Conservation (phyloP, 2,329 filamentous ascomycete species). For the Xylariaceae sp. region DNA sequence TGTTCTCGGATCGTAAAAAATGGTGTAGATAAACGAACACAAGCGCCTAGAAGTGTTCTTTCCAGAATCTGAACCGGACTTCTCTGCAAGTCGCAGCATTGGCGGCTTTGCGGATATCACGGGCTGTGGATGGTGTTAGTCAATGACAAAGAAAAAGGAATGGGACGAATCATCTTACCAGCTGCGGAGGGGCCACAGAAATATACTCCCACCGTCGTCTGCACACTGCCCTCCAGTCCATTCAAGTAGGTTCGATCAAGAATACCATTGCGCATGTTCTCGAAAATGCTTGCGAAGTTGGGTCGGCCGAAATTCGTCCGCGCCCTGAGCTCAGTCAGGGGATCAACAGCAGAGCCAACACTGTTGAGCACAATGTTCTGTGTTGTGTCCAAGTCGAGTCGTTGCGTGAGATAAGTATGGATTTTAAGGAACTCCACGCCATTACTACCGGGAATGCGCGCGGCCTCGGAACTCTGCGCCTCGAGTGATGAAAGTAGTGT, state of each 20-base stretch:
- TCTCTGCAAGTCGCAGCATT: conserved; percentile 67
- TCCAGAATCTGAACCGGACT: conserved; percentile 97
- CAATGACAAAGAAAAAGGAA: not conserved
- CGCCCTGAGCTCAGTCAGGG: conserved; percentile 82
- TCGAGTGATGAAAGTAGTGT: conserved; percentile 87
- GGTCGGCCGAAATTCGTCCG: conserved; percentile 94
- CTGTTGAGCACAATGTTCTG: conserved; percentile 97
- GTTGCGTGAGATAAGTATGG: conserved; percentile 95
- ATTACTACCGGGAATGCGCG: conserved; percentile 60
- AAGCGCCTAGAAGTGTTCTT: conserved; percentile 70
- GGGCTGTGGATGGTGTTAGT: conserved; percentile 53
- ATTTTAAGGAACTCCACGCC: conserved; percentile 88
- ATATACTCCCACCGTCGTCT: conserved; percentile 91
- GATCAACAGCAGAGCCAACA: conserved; percentile 81
- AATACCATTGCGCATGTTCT: conserved; percentile 82
- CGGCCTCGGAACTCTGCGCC: conserved; percentile 68
- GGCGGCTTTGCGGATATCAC: conserved; percentile 79
- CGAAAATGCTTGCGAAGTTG: conserved; percentile 76
- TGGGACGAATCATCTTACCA: conserved; percentile 38
- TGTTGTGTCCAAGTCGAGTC: conserved; percentile 82
- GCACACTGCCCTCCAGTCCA: conserved; percentile 69
- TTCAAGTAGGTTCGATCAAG: conserved; percentile 77
- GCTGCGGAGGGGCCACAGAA: conserved; percentile 85
- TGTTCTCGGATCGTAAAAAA: conserved; percentile 13
- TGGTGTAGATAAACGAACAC: conserved; percentile 18